Conservation (phyloP, 1,139 yeast species). For the Hanseniaspora gamundiae region DNA sequence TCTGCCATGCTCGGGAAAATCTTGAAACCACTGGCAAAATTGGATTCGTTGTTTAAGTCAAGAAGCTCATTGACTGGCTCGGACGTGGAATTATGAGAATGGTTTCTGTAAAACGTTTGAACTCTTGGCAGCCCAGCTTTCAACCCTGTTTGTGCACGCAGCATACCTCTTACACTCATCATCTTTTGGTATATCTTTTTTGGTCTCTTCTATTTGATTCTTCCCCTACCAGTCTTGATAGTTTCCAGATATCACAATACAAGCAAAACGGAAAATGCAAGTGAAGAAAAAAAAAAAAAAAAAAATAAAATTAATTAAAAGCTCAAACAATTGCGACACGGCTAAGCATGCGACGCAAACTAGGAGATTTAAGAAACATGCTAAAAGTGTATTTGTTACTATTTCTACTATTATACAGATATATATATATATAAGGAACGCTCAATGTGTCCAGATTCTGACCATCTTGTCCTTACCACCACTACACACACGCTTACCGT, state of each 20-base stretch:
- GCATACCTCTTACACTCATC: background rate
- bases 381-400: background rate
- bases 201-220: background rate
- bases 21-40: background rate
- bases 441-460: conserved; percentile 75
- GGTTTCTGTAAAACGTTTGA: conserved; percentile 5
- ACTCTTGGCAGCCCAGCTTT: background rate
- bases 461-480: conserved; percentile 96
- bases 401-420: background rate
- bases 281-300: background rate
- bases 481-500: conserved; percentile 84
- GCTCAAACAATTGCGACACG: background rate
- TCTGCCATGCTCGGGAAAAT: conserved; percentile 22
- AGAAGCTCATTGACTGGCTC: too few relatives aligned
- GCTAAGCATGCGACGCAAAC: background rate
- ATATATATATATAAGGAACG: background rate
- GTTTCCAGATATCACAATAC: too few relatives aligned
- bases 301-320: background rate
- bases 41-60: background rate
- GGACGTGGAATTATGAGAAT: too few relatives aligned
- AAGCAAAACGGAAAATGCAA: too few relatives aligned
- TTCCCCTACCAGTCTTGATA: too few relatives aligned
- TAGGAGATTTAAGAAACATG: too few relatives aligned
- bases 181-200: background rate
- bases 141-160: background rate